Evolutionary conservation across 108 stramenopile species (phyloP), one percentile per base, ranked within the genome.

Genomic region (Licmophora abbreviata): DNA sequence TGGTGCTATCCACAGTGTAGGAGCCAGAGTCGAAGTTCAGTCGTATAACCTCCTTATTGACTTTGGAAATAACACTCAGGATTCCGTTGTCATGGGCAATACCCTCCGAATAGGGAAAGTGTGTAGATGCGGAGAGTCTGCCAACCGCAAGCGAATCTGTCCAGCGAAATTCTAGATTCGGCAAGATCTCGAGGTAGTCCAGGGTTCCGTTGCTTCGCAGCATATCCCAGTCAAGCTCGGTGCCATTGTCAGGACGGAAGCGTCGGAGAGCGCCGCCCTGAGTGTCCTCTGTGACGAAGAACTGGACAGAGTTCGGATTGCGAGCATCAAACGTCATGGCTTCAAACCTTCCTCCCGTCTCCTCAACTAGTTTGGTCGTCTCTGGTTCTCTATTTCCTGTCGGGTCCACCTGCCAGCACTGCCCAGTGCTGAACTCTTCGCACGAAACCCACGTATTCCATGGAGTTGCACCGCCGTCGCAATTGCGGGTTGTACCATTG

Each of bases 361-460:
- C 59, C 33, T 76, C 69, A 4, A 48, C 71, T 23, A 85, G 34
- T 37, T 61, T 61, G 49, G 66, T 52, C 29, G 45, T 1, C 54
- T 54, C 20, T n/a, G 70, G 48, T 28, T 31, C 11, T 20, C 77
- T 54, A n/a, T 31, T 28, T 15, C 74, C 79, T 48, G 68, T 57
- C 1, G 84, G 80, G 63, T 79, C 77, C 1, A 79, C 72, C 56
- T 79, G 74, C 46, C 64, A 80, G 23, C 68, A 58, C 29, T 68
- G 52, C 8, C 83, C 83, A 20, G 33, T 48, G 0, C 60, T 52
- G 35, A 12, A 17, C 54, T 85, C 79, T 40, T 85, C 79, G 47
- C 79, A 81, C 1, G 74, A 61, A 0, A 79, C 65, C 59, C 61
- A 81, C 8, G 79, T 79, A 33, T 63, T 56, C 74, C 74, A 76